Evolutionary conservation across 768 basidiomycete species (phyloP), one percentile per base, ranked within the genome.

Genomic region (Tubosaeta brunneosetosa): DNA sequence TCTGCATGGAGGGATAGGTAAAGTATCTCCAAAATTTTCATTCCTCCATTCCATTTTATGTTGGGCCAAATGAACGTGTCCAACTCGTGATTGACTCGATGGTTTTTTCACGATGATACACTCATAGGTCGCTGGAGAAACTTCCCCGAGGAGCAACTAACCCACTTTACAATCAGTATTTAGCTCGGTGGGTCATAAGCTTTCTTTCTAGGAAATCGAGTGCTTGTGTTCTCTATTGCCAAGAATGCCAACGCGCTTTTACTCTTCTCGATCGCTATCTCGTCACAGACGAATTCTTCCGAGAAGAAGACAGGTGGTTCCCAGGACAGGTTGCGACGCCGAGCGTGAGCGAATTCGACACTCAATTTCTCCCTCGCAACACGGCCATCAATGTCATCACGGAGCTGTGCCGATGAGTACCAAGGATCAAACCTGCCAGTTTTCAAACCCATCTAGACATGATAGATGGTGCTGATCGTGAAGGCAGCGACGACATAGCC

Each of bases 201-300:
- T 33, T 41, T 36, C 43, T 41, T 46, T 33, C 45, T 12, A 43
- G 49, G 47, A 25, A 49, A 45, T 25, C 5, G 12, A 25, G 12
- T 17, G 10, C 8, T 37, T 12, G 22, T 47, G 29, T 43, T 33
- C 22, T n/a, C 25, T n/a, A 43, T 52, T 26, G 38, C 31, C 55
- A 9, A 94, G 97, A 69, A 51, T 86, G 90, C 52, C 79, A 91
- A 95, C 66, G 94, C 92, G 34, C 92, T 93, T 73, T 82, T 83
- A 50, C 94, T 94, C 68, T 93, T 92, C 47, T 78, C 79, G 56
- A 32, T 41, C 38, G 42, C 42, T 56, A 29, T 52, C 50, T 22
- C 53, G 43, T 45, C 42, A 3, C 16, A 17, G 13, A 42, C 16
- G 38, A 36, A 40, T 40, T 40, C 9, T 40, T 40, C 44, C 47